Base-by-base conservation (phyloP, 1,139 yeast genomes). In the Zygoascus hellenicus region DNA sequence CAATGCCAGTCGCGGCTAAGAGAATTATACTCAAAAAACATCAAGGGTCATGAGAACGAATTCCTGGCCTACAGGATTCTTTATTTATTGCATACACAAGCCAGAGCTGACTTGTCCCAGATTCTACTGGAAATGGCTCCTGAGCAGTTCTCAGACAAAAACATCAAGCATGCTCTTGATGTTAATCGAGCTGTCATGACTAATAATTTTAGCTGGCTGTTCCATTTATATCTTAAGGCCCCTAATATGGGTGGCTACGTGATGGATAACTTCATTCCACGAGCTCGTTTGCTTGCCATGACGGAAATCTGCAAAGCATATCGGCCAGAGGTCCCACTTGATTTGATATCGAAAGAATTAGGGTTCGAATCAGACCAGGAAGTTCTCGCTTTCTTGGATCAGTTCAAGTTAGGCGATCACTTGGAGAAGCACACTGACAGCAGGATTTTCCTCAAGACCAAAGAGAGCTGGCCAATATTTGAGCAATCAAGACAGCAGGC, bases 1-100 rank as follows among this genome's bases (percentile, higher is more conserved):
- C 97, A 92, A 63, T 92, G 98, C 62, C 95, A 86, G 62, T 81
- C 95, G 14, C 89, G 89, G 59, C 68, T 90, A 44, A 62, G 61
- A 46, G 80, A 78, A 53, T 71, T 77, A 38, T 89, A 83, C 61
- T 75, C 72, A 30, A 56, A 59, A 37, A 66, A 70, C 9, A 57
- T 74, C 26, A 62, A 59, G 15, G 72, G 68, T 33, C 62, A 70
- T 44, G 63, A 65, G n/a, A 62, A 69, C 46, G 97, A 90, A 62
- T 87, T 86, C 60, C 66, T 81, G 45, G 76, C 87, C 42, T 90
- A 87, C 63, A 71, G 90, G 45, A 72, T 88, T n/a, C 69, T 89
- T 3, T 90, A 90, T 63, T 76, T 82, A 69, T 69, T 88, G 47
- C 76, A 88, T 59, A 90, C 95, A n/a, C 80, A 77, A 45, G 87